These are phyloP conservation scores for Mucor saturninus DNA, from an alignment of 371 early-diverging fungal species.

Conservation along the genomic window DNA sequence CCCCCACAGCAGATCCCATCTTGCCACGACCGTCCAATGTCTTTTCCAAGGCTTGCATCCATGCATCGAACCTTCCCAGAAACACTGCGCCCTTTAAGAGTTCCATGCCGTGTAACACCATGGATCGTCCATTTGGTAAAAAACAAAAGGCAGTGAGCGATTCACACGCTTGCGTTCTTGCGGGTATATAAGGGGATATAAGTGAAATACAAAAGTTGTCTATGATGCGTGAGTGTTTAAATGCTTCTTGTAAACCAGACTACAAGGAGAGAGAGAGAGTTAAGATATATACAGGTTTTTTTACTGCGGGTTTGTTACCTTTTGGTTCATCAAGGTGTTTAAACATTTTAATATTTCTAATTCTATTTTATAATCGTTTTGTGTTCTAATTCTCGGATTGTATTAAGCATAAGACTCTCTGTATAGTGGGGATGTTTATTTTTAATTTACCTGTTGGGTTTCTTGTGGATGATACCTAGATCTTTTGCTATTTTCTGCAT, in stretches of 20 bases:
- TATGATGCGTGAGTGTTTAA: constrained; percentile 62
- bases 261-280: constrained; percentile 5
- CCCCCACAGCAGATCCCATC: constrained; percentile 78
- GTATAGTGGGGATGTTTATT: no score
- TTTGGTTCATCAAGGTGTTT: constrained; percentile 76
- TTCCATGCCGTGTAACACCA: constrained; percentile 52
- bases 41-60: constrained; percentile 72
- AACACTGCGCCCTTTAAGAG: constrained; percentile 49
- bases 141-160: constrained; percentile 82
- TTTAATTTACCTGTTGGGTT: constrained; percentile 38
- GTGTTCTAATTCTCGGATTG: constrained; percentile 44
- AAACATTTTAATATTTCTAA: constrained; percentile 82
- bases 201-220: constrained; percentile 74
- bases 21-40: constrained; percentile 79
- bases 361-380: constrained; percentile 74
- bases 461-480: constrained; percentile 57
- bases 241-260: constrained; percentile 52
- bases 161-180: constrained; percentile 79
- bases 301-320: constrained; percentile 37
- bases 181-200: constrained; percentile 78
- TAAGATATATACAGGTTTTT: neutral
- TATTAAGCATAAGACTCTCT: neutral
- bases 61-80: constrained; percentile 71
- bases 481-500: constrained; percentile 68
- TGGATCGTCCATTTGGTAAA: constrained; percentile 57